Base-by-base conservation (phyloP, 2,329 filamentous ascomycete genomes). In the Penicillium sp. region DNA sequence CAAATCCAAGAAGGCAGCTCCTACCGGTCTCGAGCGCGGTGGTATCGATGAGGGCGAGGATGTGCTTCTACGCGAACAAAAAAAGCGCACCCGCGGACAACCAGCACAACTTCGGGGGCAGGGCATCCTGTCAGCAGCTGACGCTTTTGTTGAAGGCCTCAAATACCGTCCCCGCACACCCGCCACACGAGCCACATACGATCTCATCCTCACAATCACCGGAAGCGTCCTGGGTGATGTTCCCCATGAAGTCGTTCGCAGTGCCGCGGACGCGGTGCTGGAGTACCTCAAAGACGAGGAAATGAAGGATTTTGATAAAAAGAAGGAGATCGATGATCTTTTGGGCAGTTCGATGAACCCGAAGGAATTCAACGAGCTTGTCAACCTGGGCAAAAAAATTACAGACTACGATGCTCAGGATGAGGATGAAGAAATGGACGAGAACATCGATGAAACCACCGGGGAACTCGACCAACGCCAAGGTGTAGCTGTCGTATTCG, bases 331-430 rank as follows among this genome's bases (percentile, higher is more conserved):
- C 42, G 94, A 99, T 66, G 94, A 97, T 61, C 86, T 97, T 56
- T 75, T 99, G 40, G 94, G 93, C n/a, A 83, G 83, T 34, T 86
- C 86, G 0, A 84, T 97, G 79, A 87, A 83, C 46, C 85, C 91
- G 1, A 96, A 97, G 71, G 88, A 96, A 72, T 99, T 97, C 79
- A 97, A 97, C 70, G 93, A 97, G 77, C 78, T 99, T 62, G 87
- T 97, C 52, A 99, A 97, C 70, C 79, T 99, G 42, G 91, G 92
- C 61, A 99, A 99, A 80, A 99, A 99, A 77, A 96, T 99, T 60
- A 99, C 94, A 47, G 94, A 99, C 73, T 99, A 97, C 74, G 90
- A 97, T 74, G 90, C 90, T 38, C 92, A 97, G 71, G 93, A 97
- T 61, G 94, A 97, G 31, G 92, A 97, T 59, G 93, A 96, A 62